Percentiles rank a stretch among this genome's conserved stretches.
phyloP scores from a whole-genome alignment of 306 rosid species.

The Betula pendula region DNA sequence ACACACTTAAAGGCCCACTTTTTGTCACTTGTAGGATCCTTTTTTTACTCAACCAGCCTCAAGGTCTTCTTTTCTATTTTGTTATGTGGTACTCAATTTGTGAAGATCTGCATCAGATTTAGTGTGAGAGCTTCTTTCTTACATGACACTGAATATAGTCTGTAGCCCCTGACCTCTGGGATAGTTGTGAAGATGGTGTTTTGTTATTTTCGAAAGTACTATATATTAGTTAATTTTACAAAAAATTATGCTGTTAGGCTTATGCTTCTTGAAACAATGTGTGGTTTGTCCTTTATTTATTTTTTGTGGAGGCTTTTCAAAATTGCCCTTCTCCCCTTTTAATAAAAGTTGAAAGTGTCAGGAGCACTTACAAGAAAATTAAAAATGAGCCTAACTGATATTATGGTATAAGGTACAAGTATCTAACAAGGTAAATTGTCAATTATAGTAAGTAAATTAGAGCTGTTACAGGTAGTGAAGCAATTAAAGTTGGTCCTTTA shows the following conservation, averaged over 20 bases:
- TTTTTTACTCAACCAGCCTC: background rate
- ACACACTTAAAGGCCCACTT: background rate
- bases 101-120: background rate
- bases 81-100: background rate
- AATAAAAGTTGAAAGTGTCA: background rate
- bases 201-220: too few species aligned
- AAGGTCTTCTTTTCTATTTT: background rate
- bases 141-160: background rate
- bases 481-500: background rate
- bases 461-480: too few species aligned
- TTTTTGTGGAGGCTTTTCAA: background rate
- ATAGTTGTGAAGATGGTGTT: too few species aligned
- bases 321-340: background rate
- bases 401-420: background rate
- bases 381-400: background rate
- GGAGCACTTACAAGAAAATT: background rate
- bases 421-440: background rate
- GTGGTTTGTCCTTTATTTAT: too few species aligned
- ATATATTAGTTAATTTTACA: too few species aligned
- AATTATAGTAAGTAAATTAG: background rate
- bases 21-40: background rate
- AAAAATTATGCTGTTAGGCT: too few species aligned
- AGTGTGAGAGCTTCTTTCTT: background rate
- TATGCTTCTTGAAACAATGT: too few species aligned
- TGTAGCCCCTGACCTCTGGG: too few species aligned